Evolutionary conservation across 257 asterid species (phyloP), one percentile per base, ranked within the genome.

Genomic region (Gentiana macrophylla): DNA sequence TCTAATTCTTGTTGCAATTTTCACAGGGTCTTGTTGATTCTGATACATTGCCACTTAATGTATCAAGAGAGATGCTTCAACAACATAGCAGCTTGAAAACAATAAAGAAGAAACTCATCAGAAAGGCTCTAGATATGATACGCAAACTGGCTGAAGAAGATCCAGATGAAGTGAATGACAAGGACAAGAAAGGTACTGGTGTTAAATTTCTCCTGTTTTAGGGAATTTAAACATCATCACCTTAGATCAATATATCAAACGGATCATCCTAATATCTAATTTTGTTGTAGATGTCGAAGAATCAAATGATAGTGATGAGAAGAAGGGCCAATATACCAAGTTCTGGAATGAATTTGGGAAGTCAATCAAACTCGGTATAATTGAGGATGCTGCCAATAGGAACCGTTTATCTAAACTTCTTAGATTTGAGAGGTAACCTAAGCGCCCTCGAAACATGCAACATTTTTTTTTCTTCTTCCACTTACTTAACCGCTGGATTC

Each of bases 111-210:
- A 92, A 92, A 74, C 93, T 88, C 66, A 88, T 92, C 57, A 82
- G 98, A 60, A 92, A 88, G 81, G 98, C 97, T 57, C 95, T 85
- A 59, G 98, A 92, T 63, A 92, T 92, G 97, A 87, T 92, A 56
- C 86, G 95, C 60, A 92, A 80, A 68, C 76, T 92, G 63, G 95
- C 97, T 51, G 98, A 85, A 1, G 98, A 92, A 78, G 97, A 92
- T 60, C 97, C 98, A 1, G 94, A 88, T 67, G 98, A 92, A 63
- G 77, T 82, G 60, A 67, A 70, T 66, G 84, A 78, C 67, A 69
- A 75, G 57, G 89, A 84, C 35, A 79, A 78, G 80, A 80, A 75
- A 78, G 96, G 95, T 83, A 66, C 13, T 3, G 35, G 15, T 41
- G 3, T 36, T 37, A 52, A 41, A 12, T 50, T 33, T 4, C 37